Base-by-base conservation (phyloP, 139 green algal species). In the Chlamydomonas incerta region DNA sequence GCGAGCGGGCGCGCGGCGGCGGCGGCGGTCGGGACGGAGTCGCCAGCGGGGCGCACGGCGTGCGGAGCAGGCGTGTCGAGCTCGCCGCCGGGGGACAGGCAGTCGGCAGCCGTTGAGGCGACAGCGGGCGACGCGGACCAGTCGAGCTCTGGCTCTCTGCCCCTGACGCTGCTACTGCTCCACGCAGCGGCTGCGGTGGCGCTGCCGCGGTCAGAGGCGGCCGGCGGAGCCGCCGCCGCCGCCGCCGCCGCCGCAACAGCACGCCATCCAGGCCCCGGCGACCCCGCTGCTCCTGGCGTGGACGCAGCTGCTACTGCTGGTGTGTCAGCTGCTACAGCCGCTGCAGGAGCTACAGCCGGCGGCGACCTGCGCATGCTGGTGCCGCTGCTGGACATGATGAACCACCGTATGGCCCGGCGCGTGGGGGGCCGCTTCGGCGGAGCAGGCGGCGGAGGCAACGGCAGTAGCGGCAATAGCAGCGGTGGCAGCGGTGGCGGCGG, bases 351-450 rank as follows among this genome's bases (percentile, higher is more conserved):
- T 14, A 52, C 34, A 11, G 50, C 73, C 29, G 47, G 73, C n/a
- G 74, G 74, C 34, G 47, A 83, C 62, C 26, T 83, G 37, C 60
- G 75, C 5, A 50, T 83, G 60, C 37, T 83, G 60, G 75, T 83
- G 62, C 75, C 75, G 13, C 41, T 83, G 62, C 62, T 73, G 60
- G 75, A 83, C 60, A 17, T 83, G 37, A 83, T 83, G 21, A 83
- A 83, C 37, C 75, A 83, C 55, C 31, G 57, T 4, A 23, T 33
- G 63, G 34, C 24, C 18, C 60, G 35, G 60, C 26, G 28, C 5
- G 35, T n/a, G 34, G 28, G 75, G 14, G 35, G 60, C 37, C n/a
- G 41, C 28, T 29, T 18, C 8, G 33, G 62, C 55, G 13, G n/a
- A n/a, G n/a, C n/a, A n/a, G n/a, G n/a, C n/a, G n/a, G n/a, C n/a